These are phyloP conservation scores for Ogataea populi-albae DNA, from an alignment of 805 yeast species.

Conservation along the genomic window DNA sequence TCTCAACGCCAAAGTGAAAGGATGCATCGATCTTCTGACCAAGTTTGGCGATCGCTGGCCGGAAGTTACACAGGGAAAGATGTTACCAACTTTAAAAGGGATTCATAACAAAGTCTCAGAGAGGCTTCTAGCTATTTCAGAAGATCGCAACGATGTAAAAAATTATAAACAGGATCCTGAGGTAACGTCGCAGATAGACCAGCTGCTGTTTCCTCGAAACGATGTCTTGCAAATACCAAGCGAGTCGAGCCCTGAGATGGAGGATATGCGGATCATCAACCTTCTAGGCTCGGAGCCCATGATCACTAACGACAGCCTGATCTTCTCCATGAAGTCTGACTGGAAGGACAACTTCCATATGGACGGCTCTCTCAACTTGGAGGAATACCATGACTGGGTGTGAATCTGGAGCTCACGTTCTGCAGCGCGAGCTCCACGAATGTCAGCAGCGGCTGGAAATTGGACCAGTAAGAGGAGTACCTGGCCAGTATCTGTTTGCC, in stretches of 20 bases:
- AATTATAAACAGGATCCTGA: too few species aligned
- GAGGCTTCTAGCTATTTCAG: conserved; percentile 3
- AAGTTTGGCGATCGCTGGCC: conserved; percentile 16
- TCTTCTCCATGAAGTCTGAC: too few species aligned
- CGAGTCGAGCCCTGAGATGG: background rate
- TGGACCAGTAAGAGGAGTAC: conserved; percentile 4
- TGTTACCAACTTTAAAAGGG: conserved; percentile 3
- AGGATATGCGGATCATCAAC: background rate
- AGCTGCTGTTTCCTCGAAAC: too few species aligned
- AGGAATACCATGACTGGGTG: too few species aligned
- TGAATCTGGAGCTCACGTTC: too few species aligned
- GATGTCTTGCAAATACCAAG: background rate
- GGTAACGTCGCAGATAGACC: background rate
- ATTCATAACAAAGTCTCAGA: conserved; percentile 2
- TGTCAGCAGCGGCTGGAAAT: background rate
- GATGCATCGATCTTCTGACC: conserved; percentile 5
- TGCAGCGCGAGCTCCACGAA: conserved; percentile 4
- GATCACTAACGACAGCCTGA: too few species aligned
- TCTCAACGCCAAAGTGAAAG: conserved; percentile 6
- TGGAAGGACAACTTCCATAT: background rate
- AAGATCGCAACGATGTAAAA: too few species aligned
- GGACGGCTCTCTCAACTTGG: background rate
- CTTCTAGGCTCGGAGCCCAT: conserved; percentile 1
- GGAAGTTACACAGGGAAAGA: conserved; percentile 7
- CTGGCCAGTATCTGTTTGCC: conserved; percentile 8